Conservation (phyloP, 495 filamentous ascomycete genomes). For the Trichoderma asperelloides region DNA sequence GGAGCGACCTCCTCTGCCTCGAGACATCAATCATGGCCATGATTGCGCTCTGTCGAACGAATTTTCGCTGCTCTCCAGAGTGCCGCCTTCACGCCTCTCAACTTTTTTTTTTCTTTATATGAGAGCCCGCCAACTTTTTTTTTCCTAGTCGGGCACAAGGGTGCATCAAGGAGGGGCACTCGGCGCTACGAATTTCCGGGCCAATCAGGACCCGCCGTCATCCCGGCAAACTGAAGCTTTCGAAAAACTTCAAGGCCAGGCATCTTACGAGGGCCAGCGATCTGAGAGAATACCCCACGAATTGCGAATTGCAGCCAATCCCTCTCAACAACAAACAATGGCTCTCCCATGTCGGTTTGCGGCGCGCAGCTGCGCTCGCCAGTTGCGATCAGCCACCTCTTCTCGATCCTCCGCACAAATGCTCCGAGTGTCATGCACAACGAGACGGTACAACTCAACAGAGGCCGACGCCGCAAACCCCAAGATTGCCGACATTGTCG, state of each 20-base stretch:
- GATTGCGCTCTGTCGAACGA: conserved; percentile 13
- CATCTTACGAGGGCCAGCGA: neutral
- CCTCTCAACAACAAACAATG: conserved; percentile 29
- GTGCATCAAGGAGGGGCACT: neutral
- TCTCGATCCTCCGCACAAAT: conserved; percentile 31
- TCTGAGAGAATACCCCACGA: conserved; percentile 1
- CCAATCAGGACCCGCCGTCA: conserved; percentile 8
- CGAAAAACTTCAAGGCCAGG: conserved; percentile 9
- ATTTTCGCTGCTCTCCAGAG: conserved; percentile 10
- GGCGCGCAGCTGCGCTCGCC: conserved; percentile 50
- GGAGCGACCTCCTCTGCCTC: conserved; percentile 29
- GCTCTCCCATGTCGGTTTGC: conserved; percentile 49
- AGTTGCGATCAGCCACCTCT: conserved; percentile 33
- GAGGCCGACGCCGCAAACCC: conserved; percentile 60
- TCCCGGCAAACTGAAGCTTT: conserved; percentile 7
- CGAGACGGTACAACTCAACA: conserved; percentile 64
- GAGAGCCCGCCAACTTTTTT: conserved; percentile 23
- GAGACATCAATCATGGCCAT: conserved; percentile 39
- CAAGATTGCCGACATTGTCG: conserved; percentile 87
- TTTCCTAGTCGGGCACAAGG: conserved; percentile 13
- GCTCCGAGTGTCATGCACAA: conserved; percentile 25
- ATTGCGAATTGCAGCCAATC: conserved; percentile 16
- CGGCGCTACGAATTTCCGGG: conserved; percentile 9
- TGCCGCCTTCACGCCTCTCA: neutral
- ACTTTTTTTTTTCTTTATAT: conserved; percentile 4